Percentiles rank a stretch among this genome's conserved stretches.
Evolutionary conservation across 805 yeast species (phyloP).

Genomic region (Zygotorulaspora florentina): DNA sequence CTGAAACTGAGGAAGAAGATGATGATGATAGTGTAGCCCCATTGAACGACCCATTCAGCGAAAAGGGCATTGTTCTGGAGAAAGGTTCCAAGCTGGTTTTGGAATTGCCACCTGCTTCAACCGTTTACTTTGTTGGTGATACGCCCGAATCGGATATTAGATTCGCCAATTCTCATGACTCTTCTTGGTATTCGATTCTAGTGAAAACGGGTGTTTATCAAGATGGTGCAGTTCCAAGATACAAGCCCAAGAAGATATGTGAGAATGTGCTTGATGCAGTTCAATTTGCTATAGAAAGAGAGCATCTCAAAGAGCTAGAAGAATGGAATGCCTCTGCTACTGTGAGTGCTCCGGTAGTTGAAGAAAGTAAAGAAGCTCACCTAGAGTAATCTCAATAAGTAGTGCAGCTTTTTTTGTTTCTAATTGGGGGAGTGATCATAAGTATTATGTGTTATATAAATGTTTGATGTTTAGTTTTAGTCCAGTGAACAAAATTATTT

Average conservation of each 20-base stretch:
- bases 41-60: slow-evolving; percentile 33
- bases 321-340: slow-evolving; percentile 64
- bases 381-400: no score
- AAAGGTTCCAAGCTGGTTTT: slow-evolving; percentile 42
- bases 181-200: slow-evolving; percentile 77
- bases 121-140: slow-evolving; percentile 86
- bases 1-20: slow-evolving; percentile 29
- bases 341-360: slow-evolving; percentile 47
- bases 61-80: slow-evolving; percentile 38
- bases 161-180: slow-evolving; percentile 82
- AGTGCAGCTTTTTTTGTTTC: no score
- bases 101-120: slow-evolving; percentile 76
- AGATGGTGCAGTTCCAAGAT: slow-evolving; percentile 73
- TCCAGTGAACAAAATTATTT: neutral
- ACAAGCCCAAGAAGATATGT: slow-evolving; percentile 70
- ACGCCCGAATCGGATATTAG: slow-evolving; percentile 86
- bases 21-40: slow-evolving; percentile 28
- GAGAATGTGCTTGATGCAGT: slow-evolving; percentile 79
- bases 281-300: slow-evolving; percentile 76
- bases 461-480: neutral
- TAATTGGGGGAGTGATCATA: neutral
- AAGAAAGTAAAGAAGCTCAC: slow-evolving; percentile 36
- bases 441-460: neutral
- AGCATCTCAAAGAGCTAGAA: slow-evolving; percentile 62
- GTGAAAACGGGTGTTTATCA: slow-evolving; percentile 86